Evolutionary conservation across 345 rosid species (phyloP).

Genomic region (Crucihimalaya himalaica): DNA sequence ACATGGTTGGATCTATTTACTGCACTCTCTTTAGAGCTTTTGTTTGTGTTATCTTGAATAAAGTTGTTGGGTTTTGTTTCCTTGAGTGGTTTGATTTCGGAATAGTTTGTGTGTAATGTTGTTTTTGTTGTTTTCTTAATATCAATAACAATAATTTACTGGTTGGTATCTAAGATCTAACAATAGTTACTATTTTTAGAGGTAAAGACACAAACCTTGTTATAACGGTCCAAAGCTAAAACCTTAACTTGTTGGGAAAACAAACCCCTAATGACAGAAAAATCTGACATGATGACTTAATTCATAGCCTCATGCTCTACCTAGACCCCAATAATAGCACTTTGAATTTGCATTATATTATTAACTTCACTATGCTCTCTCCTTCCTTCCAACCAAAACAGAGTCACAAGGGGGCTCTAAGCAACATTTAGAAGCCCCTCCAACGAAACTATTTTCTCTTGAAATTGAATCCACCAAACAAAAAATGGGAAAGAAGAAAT

Average conservation of each 20-base stretch:
- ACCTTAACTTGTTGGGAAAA: conserved; percentile 8
- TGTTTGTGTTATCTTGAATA: conserved; percentile 25
- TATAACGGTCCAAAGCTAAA: not conserved
- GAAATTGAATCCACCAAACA: conserved; percentile 5
- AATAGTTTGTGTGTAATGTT: not conserved
- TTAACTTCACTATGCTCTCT: not conserved
- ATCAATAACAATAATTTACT: conserved; percentile 3
- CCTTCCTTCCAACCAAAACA: not conserved
- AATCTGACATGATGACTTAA: not conserved
- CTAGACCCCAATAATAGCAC: conserved; percentile 12
- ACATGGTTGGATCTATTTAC: conserved; percentile 10
- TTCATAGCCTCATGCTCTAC: not conserved
- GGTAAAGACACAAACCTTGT: not conserved
- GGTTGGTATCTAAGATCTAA: not conserved
- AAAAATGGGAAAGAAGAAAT: conserved; percentile 44
- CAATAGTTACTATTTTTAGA: conserved; percentile 2
- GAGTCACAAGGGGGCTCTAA: not conserved
- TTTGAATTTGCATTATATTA: not conserved
- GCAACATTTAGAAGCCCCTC: not conserved
- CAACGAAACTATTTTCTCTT: not conserved
- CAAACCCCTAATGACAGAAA: not conserved
- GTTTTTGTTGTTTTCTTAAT: not conserved
- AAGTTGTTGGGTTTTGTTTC: conserved; percentile 14
- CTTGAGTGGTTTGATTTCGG: conserved; percentile 7
- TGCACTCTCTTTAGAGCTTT: not conserved